Base-by-base conservation (phyloP, 441 rosid species). In the Arabidopsis hybrid region DNA sequence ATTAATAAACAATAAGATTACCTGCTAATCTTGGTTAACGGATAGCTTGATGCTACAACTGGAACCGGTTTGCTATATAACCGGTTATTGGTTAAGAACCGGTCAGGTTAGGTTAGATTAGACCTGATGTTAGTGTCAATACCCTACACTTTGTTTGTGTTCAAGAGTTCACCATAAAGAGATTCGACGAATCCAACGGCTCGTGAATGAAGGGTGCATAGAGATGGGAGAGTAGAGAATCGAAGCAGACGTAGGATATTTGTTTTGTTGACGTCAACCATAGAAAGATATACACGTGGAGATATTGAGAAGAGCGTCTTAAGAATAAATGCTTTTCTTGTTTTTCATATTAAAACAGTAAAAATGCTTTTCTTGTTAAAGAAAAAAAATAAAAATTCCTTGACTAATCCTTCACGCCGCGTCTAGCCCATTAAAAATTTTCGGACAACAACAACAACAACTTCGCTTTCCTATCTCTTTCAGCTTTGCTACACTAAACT, bases 381-480 rank as follows among this genome's bases (percentile, higher is more conserved):
- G 34, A 59, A 46, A 73, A 42, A 32, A 7, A 40, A 47, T 6
- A 43, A 43, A 65, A 77, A 71, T 71, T 43, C 80, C 40, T 71
- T 77, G 72, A 57, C 80, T 77, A 77, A 71, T 71, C 76, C 80
- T 77, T 71, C 80, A 77, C 80, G 80, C 76, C 76, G 80, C 76
- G 80, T 77, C 76, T 77, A 77, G 63, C 26, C 76, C 67, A 77
- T 71, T 68, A 32, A 42, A 38, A n/a, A 5, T 3, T 59, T 73
- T 67, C 59, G 34, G 55, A 53, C 26, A 21, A 21, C 69, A 36
- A 7, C 2, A 45, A 45, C 42, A 57, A 68, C 70, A 26, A 69
- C 71, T 38, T 75, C 58, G 70, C 75, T 69, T 69, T 76, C 66
- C 66, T 46, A 29, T 55, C 29, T 63, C 75, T 76, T 38, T 69